A percentile compares a stretch with the other conserved stretches of the same genome.
Conservation (phyloP, 2,329 filamentous ascomycete genomes). For the Diaporthe nobilis region DNA sequence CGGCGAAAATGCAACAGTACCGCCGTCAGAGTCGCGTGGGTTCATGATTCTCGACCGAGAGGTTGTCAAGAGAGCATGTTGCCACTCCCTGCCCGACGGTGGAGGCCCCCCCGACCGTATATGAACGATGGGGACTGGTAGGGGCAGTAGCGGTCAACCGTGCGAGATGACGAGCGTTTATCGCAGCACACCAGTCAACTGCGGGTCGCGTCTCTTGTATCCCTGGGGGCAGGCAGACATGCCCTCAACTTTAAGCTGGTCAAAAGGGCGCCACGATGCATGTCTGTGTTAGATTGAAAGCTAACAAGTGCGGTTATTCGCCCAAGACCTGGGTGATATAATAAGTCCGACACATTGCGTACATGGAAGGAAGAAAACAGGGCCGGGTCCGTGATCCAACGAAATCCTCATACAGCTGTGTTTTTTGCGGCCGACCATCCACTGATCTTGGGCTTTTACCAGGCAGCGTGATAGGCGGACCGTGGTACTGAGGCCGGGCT, state of each 20-base stretch:
- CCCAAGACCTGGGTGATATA: neutral
- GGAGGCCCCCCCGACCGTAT: neutral
- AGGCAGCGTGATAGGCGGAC: neutral
- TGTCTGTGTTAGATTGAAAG: neutral
- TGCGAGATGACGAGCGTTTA: slow-evolving; percentile 2
- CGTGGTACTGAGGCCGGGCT: neutral
- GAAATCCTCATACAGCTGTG: neutral
- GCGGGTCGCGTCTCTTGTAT: neutral
- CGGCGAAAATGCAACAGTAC: slow-evolving; percentile 4
- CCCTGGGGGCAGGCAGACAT: neutral
- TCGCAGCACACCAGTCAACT: neutral
- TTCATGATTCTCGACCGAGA: neutral
- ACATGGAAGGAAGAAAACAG: neutral
- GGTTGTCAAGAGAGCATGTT: neutral
- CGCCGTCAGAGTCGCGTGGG: neutral
- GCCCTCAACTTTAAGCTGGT: neutral
- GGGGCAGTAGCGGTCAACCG: neutral
- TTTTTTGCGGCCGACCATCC: neutral
- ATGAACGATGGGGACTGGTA: neutral
- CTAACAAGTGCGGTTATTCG: too few species aligned
- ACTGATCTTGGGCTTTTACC: too few species aligned
- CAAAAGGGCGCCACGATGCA: neutral
- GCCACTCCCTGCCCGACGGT: neutral
- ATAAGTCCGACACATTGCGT: neutral
- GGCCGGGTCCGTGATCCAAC: neutral